Conservation (phyloP, 2,329 filamentous ascomycete genomes). For the Pseudogymnoascus sp. region DNA sequence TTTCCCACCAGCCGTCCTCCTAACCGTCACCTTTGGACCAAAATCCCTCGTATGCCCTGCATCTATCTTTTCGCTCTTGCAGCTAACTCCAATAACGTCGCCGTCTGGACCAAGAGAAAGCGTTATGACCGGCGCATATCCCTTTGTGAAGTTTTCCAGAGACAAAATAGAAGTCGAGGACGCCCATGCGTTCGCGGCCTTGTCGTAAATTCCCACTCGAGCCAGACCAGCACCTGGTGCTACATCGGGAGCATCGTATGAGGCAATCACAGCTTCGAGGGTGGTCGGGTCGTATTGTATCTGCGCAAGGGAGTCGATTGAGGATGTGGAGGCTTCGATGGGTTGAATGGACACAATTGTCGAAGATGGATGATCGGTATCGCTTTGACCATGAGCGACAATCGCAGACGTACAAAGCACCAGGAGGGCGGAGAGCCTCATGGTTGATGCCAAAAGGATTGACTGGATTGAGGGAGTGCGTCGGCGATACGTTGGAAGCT, state of each 20-base stretch:
- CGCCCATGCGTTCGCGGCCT: constrained; percentile 41
- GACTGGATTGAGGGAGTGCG: not conserved
- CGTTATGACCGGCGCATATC: constrained; percentile 52
- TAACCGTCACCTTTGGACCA: constrained; percentile 52
- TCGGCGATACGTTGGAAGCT: not conserved
- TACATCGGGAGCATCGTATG: constrained; percentile 53
- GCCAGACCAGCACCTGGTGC: constrained; percentile 42
- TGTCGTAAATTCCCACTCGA: constrained; percentile 53
- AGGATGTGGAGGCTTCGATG: constrained; percentile 29
- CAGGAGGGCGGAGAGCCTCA: not conserved
- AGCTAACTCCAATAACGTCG: constrained; percentile 44
- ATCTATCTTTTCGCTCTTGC: constrained; percentile 54
- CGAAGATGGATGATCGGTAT: not conserved
- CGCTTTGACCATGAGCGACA: constrained; percentile 1
- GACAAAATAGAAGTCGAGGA: constrained; percentile 52
- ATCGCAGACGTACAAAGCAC: not conserved
- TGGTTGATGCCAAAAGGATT: not conserved
- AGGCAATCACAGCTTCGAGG: constrained; percentile 40
- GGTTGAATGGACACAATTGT: constrained; percentile 27
- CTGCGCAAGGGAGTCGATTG: constrained; percentile 49
- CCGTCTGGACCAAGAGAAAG: constrained; percentile 44
- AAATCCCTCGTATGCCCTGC: constrained; percentile 61
- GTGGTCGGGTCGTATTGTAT: constrained; percentile 48
- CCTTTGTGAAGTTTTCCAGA: constrained; percentile 53
- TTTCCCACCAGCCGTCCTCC: constrained; percentile 43